A percentile compares a stretch with the other conserved stretches of the same genome.
phyloP scores from a whole-genome alignment of 2,329 filamentous ascomycete genomes.

The Aspergillus tubingensis region DNA sequence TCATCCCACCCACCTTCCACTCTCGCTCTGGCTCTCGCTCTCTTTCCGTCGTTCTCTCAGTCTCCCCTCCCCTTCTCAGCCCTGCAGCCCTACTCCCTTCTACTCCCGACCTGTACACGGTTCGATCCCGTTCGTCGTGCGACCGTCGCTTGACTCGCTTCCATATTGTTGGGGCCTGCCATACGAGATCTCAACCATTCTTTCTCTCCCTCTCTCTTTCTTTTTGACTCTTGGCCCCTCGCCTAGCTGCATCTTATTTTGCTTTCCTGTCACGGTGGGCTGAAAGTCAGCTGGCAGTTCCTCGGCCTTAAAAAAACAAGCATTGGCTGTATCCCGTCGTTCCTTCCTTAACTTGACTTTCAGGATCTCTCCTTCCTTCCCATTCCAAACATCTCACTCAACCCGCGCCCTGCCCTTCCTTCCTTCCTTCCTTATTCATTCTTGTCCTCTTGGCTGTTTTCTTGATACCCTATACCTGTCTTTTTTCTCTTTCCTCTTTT shows the following conservation, averaged over 20 bases:
- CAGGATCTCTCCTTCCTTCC: no score
- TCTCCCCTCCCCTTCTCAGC: slow-evolving; percentile 17
- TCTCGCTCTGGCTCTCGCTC: not conserved
- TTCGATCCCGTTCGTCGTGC: not conserved
- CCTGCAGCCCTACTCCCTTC: slow-evolving; percentile 25
- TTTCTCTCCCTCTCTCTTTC: not conserved
- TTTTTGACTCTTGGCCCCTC: not conserved
- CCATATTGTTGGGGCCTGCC: not conserved
- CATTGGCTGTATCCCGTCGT: not conserved
- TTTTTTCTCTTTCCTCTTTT: not conserved
- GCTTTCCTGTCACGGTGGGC: no score
- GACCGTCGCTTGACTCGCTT: not conserved
- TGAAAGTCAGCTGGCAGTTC: no score
- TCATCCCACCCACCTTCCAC: not conserved
- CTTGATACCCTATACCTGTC: not conserved
- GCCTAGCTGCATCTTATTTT: not conserved
- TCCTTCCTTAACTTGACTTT: not conserved
- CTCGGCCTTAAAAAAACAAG: not conserved
- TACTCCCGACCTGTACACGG: not conserved
- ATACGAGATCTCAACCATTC: not conserved
- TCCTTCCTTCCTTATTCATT: not conserved
- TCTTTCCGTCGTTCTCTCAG: not conserved
- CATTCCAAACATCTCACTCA: not conserved
- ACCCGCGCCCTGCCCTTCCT: not conserved
- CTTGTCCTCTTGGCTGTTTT: not conserved